Base-by-base conservation (phyloP, 495 filamentous ascomycete genomes). In the Talaromyces nanjingensis region DNA sequence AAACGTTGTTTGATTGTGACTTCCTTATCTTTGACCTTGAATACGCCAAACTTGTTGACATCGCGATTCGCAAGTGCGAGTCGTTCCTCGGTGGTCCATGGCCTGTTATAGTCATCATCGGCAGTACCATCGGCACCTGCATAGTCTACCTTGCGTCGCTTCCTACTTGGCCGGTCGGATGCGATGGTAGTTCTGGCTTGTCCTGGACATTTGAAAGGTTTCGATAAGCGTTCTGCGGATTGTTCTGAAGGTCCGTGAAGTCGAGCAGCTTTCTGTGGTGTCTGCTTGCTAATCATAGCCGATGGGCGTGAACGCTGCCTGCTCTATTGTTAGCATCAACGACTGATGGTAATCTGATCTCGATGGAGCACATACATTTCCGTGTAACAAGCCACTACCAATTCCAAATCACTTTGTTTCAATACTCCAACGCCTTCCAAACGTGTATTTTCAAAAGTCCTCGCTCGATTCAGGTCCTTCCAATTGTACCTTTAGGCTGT, bases 181-280 rank as follows among this genome's bases (percentile, higher is more conserved):
- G 82, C 76, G 33, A 91, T 84, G 27, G 82, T 86, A 0, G 85
- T 79, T 0, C 83, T 88, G 6, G 91, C 90, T 8, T 89, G 87
- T 27, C 92, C 91, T 14, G 94, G 94, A 66, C 93, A 97, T 84
- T 89, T 94, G 77, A 99, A 99, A 3, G 94, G 94, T 67, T 86
- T 91, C 57, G 84, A 77, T 3, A 98, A 85, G 49, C 87, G 85
- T 62, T 96, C 90, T 59, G 86, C 74, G 2, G 85, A 82, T 39
- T 84, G 81, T 33, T 80, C 72, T 9, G 76, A 74, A 31, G 74
- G 72, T 24, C 67, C 71, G 72, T 71, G 69, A 6, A 75, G 64
- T 45, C 73, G 68, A 9, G 61, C 58, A 49, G 71, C 58, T 63
- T 74, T 75, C 54, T 74, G 70, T 9, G 67, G 47, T 22, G 64